Conservation (phyloP, 1,284 basidiomycete species). For the Cutaneotrichosporon cyanovorans region DNA sequence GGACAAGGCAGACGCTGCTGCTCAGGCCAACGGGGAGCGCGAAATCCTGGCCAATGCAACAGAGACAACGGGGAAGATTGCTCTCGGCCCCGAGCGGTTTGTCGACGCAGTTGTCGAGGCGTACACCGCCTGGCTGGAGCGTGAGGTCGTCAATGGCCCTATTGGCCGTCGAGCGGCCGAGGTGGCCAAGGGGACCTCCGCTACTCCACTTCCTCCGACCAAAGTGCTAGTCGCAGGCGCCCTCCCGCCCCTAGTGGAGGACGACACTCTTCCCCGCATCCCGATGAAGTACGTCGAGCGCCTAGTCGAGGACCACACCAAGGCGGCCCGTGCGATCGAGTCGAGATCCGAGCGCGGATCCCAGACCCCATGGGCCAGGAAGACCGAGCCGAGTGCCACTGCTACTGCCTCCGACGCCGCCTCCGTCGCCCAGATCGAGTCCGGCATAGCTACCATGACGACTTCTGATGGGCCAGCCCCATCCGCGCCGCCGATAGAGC, state of each 20-base stretch:
- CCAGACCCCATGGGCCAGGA: constrained; percentile 17
- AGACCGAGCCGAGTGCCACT: background rate
- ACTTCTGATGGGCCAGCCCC: background rate
- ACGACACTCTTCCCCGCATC: constrained; percentile 31
- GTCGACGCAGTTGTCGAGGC: constrained; percentile 28
- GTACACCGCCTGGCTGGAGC: constrained; percentile 32
- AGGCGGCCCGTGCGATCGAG: constrained; percentile 14
- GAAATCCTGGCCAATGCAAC: constrained; percentile 32
- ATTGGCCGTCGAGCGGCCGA: constrained; percentile 22
- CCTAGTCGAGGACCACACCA: constrained; percentile 17
- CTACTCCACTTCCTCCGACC: constrained; percentile 7
- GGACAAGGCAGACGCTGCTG: constrained; percentile 28
- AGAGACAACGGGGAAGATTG: constrained; percentile 29
- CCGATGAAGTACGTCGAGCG: constrained; percentile 40
- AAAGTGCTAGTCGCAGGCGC: constrained; percentile 31
- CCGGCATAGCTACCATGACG: background rate
- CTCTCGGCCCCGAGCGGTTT: constrained; percentile 36
- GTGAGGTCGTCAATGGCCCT: constrained; percentile 38
- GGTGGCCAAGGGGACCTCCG: background rate
- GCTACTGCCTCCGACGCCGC: background rate
- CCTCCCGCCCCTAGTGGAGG: constrained; percentile 38
- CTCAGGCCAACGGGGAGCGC: constrained; percentile 24
- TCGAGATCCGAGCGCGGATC: constrained; percentile 11
- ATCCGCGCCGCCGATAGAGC: no score
- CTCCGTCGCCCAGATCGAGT: constrained; percentile 1